Conservation (phyloP, 208 protist genomes). For the Zelonia costaricensis region DNA sequence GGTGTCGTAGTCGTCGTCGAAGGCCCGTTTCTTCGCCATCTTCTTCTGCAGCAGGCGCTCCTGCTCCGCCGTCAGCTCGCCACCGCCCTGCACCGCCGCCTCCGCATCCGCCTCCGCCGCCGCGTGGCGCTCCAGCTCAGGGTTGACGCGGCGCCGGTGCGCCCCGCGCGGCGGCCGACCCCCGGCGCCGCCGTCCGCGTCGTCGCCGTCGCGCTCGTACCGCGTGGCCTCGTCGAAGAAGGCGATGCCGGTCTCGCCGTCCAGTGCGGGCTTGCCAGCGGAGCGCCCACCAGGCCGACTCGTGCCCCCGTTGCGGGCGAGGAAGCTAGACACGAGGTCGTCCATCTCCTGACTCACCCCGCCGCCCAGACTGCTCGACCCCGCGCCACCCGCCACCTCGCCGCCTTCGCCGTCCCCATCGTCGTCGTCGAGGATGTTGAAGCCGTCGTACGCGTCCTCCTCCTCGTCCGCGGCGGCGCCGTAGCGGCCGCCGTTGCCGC, state of each 20-base stretch:
- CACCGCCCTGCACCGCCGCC: slow-evolving; percentile 44
- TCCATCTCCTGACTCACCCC: slow-evolving; percentile 41
- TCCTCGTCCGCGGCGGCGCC: slow-evolving; percentile 11
- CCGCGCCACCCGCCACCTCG: slow-evolving; percentile 21
- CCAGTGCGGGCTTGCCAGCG: not conserved
- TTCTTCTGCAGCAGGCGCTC: slow-evolving; percentile 83
- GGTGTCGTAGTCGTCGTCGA: slow-evolving; percentile 84
- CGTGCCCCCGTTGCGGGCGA: slow-evolving; percentile 5
- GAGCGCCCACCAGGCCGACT: not conserved
- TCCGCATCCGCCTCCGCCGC: slow-evolving; percentile 45
- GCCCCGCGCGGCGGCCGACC: not conserved
- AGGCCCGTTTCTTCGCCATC: slow-evolving; percentile 92
- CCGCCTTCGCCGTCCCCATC: slow-evolving; percentile 18
- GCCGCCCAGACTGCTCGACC: slow-evolving; percentile 1
- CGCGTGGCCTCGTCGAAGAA: slow-evolving; percentile 47
- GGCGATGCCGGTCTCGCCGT: slow-evolving; percentile 45
- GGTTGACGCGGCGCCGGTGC: slow-evolving; percentile 18
- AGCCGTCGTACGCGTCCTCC: slow-evolving; percentile 37
- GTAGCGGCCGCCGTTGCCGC: not conserved
- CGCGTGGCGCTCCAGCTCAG: slow-evolving; percentile 20
- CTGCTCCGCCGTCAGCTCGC: slow-evolving; percentile 70
- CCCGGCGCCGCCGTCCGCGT: slow-evolving; percentile 24
- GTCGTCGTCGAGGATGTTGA: slow-evolving; percentile 74
- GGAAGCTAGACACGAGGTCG: slow-evolving; percentile 51
- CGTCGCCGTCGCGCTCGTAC: slow-evolving; percentile 18